These are phyloP conservation scores for Adansonia digitata DNA, from an alignment of 345 rosid species.

Conservation along the genomic window DNA sequence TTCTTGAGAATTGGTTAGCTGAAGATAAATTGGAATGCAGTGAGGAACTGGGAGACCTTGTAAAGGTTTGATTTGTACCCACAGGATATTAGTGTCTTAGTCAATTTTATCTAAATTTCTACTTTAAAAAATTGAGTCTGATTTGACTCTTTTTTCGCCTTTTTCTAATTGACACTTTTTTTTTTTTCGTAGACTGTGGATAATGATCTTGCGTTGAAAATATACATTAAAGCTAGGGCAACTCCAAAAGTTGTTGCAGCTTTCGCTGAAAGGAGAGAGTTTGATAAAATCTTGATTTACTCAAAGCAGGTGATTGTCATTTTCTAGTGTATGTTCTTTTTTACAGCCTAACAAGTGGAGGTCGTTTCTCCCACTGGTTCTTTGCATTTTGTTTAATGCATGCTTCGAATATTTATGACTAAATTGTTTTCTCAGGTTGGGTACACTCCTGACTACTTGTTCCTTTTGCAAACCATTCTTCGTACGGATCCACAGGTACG, in stretches of 20 bases:
- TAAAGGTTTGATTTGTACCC: conserved; percentile 59
- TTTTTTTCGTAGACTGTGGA: conserved; percentile 79
- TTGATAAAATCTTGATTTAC: conserved; percentile 87
- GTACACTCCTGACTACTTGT: conserved; percentile 93
- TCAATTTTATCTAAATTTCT: not conserved
- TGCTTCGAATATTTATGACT: conserved; percentile 6
- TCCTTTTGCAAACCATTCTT: conserved; percentile 97
- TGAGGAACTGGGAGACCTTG: conserved; percentile 99
- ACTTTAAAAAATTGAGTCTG: not conserved
- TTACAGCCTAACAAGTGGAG: not conserved
- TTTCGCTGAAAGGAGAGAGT: conserved; percentile 96
- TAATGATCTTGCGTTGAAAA: conserved; percentile 93
- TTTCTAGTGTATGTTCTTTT: not conserved
- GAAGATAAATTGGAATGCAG: conserved; percentile 99
- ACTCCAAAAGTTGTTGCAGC: conserved; percentile 99
- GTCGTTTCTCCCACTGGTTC: not conserved
- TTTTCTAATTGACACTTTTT: conserved; percentile 16
- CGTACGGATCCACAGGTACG: conserved; percentile 96
- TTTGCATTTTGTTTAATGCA: conserved; percentile 1
- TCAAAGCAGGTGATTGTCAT: conserved; percentile 69
- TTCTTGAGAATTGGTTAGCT: conserved; percentile 93
- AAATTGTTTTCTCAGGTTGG: conserved; percentile 61
- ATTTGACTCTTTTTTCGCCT: not conserved
- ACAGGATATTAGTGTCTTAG: not conserved
- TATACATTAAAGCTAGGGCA: conserved; percentile 93